Percentiles rank a stretch among this genome's conserved stretches.
These are phyloP conservation scores for Meyerozyma guilliermondii DNA, from an alignment of 1,139 yeast species.

Conservation along the genomic window DNA sequence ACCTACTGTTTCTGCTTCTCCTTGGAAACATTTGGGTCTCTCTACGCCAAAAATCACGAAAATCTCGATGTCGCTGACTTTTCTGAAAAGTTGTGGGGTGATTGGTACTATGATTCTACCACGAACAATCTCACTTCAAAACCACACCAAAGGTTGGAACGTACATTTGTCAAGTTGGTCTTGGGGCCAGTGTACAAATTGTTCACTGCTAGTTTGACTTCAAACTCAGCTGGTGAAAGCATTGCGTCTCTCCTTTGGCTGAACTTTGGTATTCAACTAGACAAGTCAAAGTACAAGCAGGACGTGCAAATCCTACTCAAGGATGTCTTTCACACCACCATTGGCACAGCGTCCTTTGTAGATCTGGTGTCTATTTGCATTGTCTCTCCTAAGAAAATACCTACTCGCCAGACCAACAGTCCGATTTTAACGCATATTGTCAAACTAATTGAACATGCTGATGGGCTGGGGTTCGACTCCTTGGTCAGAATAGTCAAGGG, in stretches of 20 bases:
- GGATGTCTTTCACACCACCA: slow-evolving; percentile 50
- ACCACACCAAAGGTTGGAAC: slow-evolving; percentile 9
- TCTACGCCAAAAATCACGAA: slow-evolving; percentile 35
- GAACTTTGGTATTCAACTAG: slow-evolving; percentile 41
- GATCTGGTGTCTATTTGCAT: slow-evolving; percentile 37
- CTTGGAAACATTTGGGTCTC: slow-evolving; percentile 55
- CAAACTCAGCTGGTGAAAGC: slow-evolving; percentile 39
- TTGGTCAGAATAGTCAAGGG: slow-evolving; percentile 66
- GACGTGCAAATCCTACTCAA: slow-evolving; percentile 59
- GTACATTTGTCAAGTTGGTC: slow-evolving; percentile 67
- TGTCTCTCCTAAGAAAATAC: slow-evolving; percentile 12
- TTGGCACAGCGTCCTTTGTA: slow-evolving; percentile 50
- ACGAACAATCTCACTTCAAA: slow-evolving; percentile 37
- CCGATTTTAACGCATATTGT: slow-evolving; percentile 48
- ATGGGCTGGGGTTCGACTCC: slow-evolving; percentile 44
- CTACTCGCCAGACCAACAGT: slow-evolving; percentile 29
- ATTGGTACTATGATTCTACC: slow-evolving; percentile 46
- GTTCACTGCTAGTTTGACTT: slow-evolving; percentile 55
- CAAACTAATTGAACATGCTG: slow-evolving; percentile 53
- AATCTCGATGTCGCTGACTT: slow-evolving; percentile 39
- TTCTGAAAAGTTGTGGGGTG: slow-evolving; percentile 70
- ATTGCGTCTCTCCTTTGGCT: slow-evolving; percentile 36
- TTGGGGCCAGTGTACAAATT: slow-evolving; percentile 80
- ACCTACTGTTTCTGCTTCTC: slow-evolving; percentile 60
- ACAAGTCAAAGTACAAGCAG: slow-evolving; percentile 32